Percentiles rank a stretch among this genome's conserved stretches.
Evolutionary conservation across 2,329 filamentous ascomycete genomes (phyloP).

Genomic region (Stemphylium beticola): DNA sequence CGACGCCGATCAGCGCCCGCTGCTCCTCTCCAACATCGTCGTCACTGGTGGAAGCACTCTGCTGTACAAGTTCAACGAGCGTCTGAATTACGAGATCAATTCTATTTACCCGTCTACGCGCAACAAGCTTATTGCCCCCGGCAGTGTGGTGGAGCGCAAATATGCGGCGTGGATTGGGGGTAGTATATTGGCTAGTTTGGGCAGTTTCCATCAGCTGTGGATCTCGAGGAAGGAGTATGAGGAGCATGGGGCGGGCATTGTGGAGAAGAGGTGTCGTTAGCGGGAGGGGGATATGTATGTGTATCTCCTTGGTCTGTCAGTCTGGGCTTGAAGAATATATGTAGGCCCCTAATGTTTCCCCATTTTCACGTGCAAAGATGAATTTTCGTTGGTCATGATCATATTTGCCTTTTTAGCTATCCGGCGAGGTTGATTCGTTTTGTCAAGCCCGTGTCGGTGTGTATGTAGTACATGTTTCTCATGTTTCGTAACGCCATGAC

Average conservation of each 20-base stretch:
- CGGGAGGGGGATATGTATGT: not conserved
- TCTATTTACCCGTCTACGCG: slow-evolving; percentile 82
- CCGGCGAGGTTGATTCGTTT: slow-evolving; percentile 5
- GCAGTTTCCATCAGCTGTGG: slow-evolving; percentile 99
- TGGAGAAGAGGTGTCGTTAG: slow-evolving; percentile 95
- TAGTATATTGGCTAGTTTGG: slow-evolving; percentile 91
- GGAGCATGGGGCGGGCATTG: slow-evolving; percentile 86
- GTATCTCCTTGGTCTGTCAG: too few species aligned
- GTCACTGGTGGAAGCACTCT: slow-evolving; percentile 88
- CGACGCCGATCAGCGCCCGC: slow-evolving; percentile 85
- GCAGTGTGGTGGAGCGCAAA: slow-evolving; percentile 83
- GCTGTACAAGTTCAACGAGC: slow-evolving; percentile 89
- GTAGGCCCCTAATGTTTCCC: too few species aligned
- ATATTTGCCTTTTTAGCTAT: slow-evolving; percentile 23
- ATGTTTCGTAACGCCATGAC: slow-evolving; percentile 26
- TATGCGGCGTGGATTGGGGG: slow-evolving; percentile 97
- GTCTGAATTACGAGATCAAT: slow-evolving; percentile 83
- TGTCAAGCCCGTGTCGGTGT: slow-evolving; percentile 10
- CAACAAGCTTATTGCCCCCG: slow-evolving; percentile 87
- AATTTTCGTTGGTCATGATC: slow-evolving; percentile 18
- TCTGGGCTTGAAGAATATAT: not conserved
- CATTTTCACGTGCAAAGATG: not conserved
- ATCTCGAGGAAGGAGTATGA: slow-evolving; percentile 97
- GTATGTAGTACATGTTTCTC: slow-evolving; percentile 30
- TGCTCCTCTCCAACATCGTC: slow-evolving; percentile 86